Conservation (phyloP, 2,329 filamentous ascomycete species). For the Zymoseptoria passerinii region DNA sequence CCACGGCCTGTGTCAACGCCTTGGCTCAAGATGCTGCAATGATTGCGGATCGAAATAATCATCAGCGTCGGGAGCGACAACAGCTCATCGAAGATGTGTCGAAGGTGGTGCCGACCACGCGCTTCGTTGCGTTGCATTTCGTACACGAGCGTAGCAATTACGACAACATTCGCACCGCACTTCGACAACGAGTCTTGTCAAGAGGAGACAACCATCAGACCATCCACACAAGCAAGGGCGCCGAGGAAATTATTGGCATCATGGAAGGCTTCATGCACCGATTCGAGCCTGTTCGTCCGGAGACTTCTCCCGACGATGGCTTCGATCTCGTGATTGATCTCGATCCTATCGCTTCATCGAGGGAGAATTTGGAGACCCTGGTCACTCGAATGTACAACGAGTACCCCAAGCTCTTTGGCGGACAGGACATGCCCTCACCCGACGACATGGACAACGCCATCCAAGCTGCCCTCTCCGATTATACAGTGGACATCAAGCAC, state of each 20-base stretch:
- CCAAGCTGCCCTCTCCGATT: slow-evolving; percentile 63
- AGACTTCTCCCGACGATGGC: slow-evolving; percentile 61
- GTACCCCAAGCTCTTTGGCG: slow-evolving; percentile 67
- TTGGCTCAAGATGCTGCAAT: slow-evolving; percentile 62
- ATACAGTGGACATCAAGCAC: slow-evolving; percentile 68
- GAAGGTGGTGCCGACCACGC: slow-evolving; percentile 52
- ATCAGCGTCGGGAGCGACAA: slow-evolving; percentile 75
- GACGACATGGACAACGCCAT: slow-evolving; percentile 76
- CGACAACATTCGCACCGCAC: slow-evolving; percentile 63
- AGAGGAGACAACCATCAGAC: slow-evolving; percentile 97
- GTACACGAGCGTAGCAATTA: slow-evolving; percentile 64
- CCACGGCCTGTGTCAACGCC: slow-evolving; percentile 56
- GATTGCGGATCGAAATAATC: slow-evolving; percentile 90
- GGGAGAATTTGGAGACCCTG: slow-evolving; percentile 75
- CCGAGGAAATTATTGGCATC: slow-evolving; percentile 69
- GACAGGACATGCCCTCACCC: slow-evolving; percentile 54
- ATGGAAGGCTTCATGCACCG: slow-evolving; percentile 90
- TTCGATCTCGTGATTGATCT: slow-evolving; percentile 84
- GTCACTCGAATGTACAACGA: slow-evolving; percentile 62
- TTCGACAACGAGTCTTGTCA: slow-evolving; percentile 67
- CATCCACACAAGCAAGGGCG: slow-evolving; percentile 73
- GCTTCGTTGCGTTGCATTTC: slow-evolving; percentile 80
- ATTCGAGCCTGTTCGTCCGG: slow-evolving; percentile 68
- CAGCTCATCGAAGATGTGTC: slow-evolving; percentile 77
- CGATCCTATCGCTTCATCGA: slow-evolving; percentile 66